Base-by-base conservation (phyloP, 352 stramenopile genomes). In the Phytophthora podocarpi region DNA sequence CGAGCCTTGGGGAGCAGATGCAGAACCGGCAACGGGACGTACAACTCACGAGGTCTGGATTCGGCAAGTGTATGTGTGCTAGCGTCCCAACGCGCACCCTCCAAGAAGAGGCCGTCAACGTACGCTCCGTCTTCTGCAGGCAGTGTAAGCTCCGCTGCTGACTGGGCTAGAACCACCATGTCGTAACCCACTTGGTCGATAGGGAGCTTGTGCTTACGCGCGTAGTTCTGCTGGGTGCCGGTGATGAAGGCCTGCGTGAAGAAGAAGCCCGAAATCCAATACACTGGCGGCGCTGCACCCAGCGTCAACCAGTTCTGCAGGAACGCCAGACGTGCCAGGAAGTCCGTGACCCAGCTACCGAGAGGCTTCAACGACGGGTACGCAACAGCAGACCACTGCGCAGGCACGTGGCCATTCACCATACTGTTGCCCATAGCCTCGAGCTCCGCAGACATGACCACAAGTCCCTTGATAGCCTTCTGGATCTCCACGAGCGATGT, bases 221-320 rank as follows among this genome's bases (percentile, higher is more conserved):
- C 93, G 72, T 88, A 98, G 62, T 98, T 98, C 57, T 98, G 93
- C 51, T 97, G 80, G 4, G 91, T 98, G 40, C 92, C 93, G 3
- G 92, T 98, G 63, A 98, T 96, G 54, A 98, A 98, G 0, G 91
- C 91, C 63, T 98, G 93, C 16, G 92, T 97, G 75, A 98, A 98
- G 72, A 97, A 98, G 74, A 98, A 98, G 0, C 92, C 93, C 13
- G 85, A 97, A 47, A 98, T 91, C 93, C 93, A 98, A 56, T 93
- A 98, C 36, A 97, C 88, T 0, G 79, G 75, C 0, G 93, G 93
- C 1, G 91, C 78, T 12, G 70, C 53, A 12, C 87, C 78, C 5
- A 78, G 76, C 26, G 87, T 82, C 48, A 97, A 72, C 93, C 93
- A 98, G 35, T 79, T 60, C 45, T 91, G 78, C 5, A 97, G 55